Evolutionary conservation across 202 grass and related monocot genomes (phyloP).

Genomic region (Saccharum hybrid): DNA sequence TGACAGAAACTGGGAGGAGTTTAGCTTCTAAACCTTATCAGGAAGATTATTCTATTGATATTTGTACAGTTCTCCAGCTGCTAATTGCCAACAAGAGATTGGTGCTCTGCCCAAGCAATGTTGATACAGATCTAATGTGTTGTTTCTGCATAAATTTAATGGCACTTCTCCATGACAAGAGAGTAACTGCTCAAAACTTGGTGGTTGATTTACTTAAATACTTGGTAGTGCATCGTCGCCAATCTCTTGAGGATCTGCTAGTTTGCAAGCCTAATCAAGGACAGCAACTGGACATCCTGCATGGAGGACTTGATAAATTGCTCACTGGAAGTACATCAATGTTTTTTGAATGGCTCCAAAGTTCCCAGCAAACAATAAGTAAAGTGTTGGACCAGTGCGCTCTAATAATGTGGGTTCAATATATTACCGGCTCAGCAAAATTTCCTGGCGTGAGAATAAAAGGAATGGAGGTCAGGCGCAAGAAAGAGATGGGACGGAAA

Average conservation of each 20-base stretch:
- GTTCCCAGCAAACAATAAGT: conserved; percentile 75
- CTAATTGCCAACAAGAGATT: conserved; percentile 93
- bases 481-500: conserved; percentile 94
- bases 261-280: conserved; percentile 85
- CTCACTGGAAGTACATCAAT: conserved; percentile 68
- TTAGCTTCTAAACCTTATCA: conserved; percentile 55
- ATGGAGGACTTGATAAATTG: conserved; percentile 89
- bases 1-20: conserved; percentile 67
- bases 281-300: conserved; percentile 73
- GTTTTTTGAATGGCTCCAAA: conserved; percentile 94
- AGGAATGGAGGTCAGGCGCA: conserved; percentile 91
- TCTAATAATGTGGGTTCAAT: conserved; percentile 95
- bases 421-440: conserved; percentile 84
- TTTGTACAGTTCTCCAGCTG: conserved; percentile 90
- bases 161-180: conserved; percentile 87
- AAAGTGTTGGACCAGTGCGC: conserved; percentile 90
- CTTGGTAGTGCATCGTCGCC: conserved; percentile 78
- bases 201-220: conserved; percentile 94
- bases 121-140: conserved; percentile 89
- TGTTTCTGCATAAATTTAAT: conserved; percentile 95
- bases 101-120: conserved; percentile 91
- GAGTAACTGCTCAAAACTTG: conserved; percentile 70
- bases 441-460: conserved; percentile 99
- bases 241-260: conserved; percentile 87
- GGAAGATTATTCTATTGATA: conserved; percentile 84